Evolutionary conservation across 306 rosid genomes (phyloP).

Genomic region (Begonia fuchsioides): DNA sequence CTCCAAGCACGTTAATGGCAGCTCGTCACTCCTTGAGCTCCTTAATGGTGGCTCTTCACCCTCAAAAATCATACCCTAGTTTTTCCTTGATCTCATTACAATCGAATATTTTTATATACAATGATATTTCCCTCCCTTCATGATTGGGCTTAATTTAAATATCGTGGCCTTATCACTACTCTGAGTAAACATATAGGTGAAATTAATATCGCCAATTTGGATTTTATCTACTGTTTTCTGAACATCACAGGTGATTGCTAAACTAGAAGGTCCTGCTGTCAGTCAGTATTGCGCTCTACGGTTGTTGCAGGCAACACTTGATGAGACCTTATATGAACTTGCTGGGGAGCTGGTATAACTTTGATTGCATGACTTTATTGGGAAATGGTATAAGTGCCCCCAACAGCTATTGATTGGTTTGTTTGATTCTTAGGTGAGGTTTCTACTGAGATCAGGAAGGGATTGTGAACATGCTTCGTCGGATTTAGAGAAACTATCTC

Average conservation of each 20-base stretch:
- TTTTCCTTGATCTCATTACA: no score
- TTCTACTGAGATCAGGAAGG: conserved; percentile 92
- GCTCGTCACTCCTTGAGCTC: no score
- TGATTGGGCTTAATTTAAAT: no score
- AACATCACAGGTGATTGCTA: conserved; percentile 77
- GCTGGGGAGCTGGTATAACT: conserved; percentile 89
- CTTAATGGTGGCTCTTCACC: no score
- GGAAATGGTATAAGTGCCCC: conserved; percentile 5
- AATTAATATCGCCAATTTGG: neutral
- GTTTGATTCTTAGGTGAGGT: conserved; percentile 62
- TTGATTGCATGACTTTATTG: conserved; percentile 4
- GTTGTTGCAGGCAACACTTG: conserved; percentile 88
- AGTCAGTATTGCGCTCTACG: conserved; percentile 94
- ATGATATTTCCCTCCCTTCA: no score
- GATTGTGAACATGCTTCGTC: conserved; percentile 59
- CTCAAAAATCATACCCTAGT: no score
- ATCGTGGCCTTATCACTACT: no score
- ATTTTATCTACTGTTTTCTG: conserved; percentile 10
- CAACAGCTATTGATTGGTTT: conserved; percentile 7
- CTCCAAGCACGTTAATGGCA: no score
- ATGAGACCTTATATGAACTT: conserved; percentile 90
- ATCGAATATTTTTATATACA: no score
- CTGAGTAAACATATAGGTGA: conserved; percentile 4
- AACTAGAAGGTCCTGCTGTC: conserved; percentile 95
- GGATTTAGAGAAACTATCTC: conserved; percentile 62